phyloP scores from a whole-genome alignment of 495 filamentous ascomycete species.

The Parathielavia hyrcaniae region DNA sequence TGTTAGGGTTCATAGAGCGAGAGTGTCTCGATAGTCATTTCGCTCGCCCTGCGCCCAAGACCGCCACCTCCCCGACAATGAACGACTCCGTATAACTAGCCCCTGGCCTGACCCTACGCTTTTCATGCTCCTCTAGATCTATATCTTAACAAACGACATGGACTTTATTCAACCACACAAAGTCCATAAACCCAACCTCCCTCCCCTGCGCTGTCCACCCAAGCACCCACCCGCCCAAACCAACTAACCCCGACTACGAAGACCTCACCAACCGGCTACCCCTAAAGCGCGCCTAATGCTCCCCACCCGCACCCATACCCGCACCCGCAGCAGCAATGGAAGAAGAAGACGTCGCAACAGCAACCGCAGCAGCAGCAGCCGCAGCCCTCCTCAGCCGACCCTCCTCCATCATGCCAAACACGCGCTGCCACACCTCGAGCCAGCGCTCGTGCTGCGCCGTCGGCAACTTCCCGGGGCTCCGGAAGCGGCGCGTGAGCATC shows the following conservation, averaged over 20 bases:
- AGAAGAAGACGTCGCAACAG: not conserved
- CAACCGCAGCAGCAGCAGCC: no score
- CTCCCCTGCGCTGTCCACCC: not conserved
- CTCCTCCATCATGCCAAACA: constrained; percentile 40
- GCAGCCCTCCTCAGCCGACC: constrained; percentile 22
- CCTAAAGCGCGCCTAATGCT: not conserved
- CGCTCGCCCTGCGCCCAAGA: no score
- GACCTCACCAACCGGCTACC: not conserved
- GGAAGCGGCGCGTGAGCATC: constrained; percentile 63
- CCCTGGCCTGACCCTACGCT: no score
- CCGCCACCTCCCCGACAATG: no score
- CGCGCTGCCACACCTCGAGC: constrained; percentile 62
- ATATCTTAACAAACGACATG: no score
- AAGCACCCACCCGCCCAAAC: not conserved
- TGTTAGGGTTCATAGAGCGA: no score
- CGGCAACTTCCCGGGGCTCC: constrained; percentile 63
- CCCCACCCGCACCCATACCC: not conserved
- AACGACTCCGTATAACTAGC: no score
- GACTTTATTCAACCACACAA: not conserved
- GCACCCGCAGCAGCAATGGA: not conserved
- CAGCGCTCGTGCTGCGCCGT: constrained; percentile 62
- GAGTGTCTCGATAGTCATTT: no score
- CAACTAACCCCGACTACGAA: not conserved
- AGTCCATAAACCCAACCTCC: not conserved
- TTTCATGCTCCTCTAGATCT: no score